These are phyloP conservation scores for Suillus bovinus DNA, from an alignment of 768 basidiomycete genomes.

Conservation along the genomic window DNA sequence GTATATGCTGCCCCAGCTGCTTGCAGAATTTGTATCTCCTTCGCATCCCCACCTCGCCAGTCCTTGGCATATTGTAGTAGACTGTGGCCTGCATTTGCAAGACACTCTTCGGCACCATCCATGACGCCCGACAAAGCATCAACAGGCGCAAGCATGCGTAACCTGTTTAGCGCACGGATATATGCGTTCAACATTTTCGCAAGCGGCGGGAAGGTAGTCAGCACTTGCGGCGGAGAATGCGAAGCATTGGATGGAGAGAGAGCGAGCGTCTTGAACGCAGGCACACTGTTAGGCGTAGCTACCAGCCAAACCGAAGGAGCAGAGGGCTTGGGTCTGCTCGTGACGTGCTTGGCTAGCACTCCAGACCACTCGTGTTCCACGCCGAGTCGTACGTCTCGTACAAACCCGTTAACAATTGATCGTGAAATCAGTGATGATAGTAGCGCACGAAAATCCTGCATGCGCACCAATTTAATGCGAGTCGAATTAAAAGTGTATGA, in stretches of 20 bases:
- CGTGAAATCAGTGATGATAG: constrained; percentile 65
- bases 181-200: constrained; percentile 74
- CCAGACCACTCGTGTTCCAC: constrained; percentile 38
- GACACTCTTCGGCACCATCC: constrained; percentile 48
- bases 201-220: constrained; percentile 75
- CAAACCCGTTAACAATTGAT: constrained; percentile 61
- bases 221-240: constrained; percentile 69
- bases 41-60: constrained; percentile 36
- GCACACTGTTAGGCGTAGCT: constrained; percentile 35
- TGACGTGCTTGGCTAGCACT: constrained; percentile 24
- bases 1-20: constrained; percentile 61
- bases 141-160: constrained; percentile 79
- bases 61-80: constrained; percentile 48
- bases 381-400: constrained; percentile 38
- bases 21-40: constrained; percentile 39
- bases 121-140: constrained; percentile 53
- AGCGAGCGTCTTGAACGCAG: constrained; percentile 23
- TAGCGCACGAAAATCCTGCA: constrained; percentile 64
- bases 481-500: background rate
- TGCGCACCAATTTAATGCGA: constrained; percentile 7
- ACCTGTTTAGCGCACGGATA: constrained; percentile 71
- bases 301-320: constrained; percentile 56
- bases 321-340: constrained; percentile 18
- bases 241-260: constrained; percentile 34
- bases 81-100: constrained; percentile 46